Evolutionary conservation across 225 moss, liverwort and hornwort species (phyloP).

Genomic region (Straminergon stramineum): DNA sequence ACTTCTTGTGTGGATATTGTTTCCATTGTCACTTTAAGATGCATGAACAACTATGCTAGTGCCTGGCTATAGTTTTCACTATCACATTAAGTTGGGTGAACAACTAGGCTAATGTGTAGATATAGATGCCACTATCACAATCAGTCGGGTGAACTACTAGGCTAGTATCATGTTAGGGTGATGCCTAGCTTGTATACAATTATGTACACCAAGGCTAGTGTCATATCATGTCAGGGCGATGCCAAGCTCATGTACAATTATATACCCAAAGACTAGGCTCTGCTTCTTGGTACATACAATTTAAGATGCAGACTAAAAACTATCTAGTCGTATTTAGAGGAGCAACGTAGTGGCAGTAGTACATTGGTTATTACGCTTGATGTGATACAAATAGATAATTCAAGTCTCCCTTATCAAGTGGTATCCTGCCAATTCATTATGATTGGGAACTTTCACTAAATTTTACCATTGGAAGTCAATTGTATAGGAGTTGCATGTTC

Average conservation of each 20-base stretch:
- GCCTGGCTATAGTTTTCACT: background rate
- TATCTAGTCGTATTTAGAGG: too few relatives aligned
- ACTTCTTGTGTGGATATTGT: background rate
- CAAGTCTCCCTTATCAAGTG: too few relatives aligned
- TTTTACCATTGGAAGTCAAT: accelerated
- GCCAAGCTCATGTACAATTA: too few relatives aligned
- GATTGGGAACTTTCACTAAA: background rate
- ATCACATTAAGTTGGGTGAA: background rate
- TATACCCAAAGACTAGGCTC: accelerated
- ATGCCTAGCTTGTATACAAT: too few relatives aligned
- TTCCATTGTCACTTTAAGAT: accelerated
- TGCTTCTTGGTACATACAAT: accelerated
- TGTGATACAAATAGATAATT: background rate
- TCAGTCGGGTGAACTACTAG: too few relatives aligned
- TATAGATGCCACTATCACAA: too few relatives aligned
- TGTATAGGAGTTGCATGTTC: accelerated
- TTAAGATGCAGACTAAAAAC: accelerated
- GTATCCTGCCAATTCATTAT: too few relatives aligned
- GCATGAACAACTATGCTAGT: background rate
- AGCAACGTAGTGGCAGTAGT: too few relatives aligned
- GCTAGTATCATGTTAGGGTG: too few relatives aligned
- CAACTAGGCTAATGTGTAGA: too few relatives aligned
- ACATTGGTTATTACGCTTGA: background rate
- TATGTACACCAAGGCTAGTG: too few relatives aligned
- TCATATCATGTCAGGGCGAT: too few relatives aligned